A percentile compares a stretch with the other conserved stretches of the same genome.
These are phyloP conservation scores for Tubosaeta brunneosetosa DNA, from an alignment of 768 basidiomycete genomes.

Conservation along the genomic window DNA sequence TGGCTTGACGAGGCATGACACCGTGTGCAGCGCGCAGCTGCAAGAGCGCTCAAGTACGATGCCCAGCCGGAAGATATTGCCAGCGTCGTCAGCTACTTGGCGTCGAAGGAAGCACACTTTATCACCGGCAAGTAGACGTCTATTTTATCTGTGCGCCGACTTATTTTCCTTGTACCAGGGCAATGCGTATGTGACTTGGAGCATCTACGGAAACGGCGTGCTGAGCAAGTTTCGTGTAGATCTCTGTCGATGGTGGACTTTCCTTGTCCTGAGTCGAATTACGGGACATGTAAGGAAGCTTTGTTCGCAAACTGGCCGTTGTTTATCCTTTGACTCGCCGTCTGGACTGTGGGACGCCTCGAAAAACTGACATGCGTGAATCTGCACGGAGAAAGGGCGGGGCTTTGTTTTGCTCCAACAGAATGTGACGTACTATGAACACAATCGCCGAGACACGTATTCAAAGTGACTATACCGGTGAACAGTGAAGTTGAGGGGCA, in stretches of 20 bases:
- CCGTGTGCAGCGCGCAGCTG: background rate
- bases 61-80: slow-evolving; percentile 31
- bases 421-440: no score
- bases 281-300: background rate
- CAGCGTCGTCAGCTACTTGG: slow-evolving; percentile 30
- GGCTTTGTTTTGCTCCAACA: no score
- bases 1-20: background rate
- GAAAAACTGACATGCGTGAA: background rate
- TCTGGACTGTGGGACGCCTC: no score
- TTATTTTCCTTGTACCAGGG: background rate
- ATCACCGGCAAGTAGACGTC: slow-evolving; percentile 28
- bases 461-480: no score
- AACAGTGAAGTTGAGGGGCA: no score
- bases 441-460: no score
- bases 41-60: slow-evolving; percentile 13
- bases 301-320: background rate
- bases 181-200: slow-evolving; percentile 13
- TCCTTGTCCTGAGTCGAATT: background rate
- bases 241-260: slow-evolving; percentile 5
- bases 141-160: background rate
- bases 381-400: no score
- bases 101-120: slow-evolving; percentile 30
- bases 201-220: no score
- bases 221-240: background rate
- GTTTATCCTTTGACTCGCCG: background rate